phyloP scores from a whole-genome alignment of 1,284 basidiomycete species.

The Sporisorium sorghi region DNA sequence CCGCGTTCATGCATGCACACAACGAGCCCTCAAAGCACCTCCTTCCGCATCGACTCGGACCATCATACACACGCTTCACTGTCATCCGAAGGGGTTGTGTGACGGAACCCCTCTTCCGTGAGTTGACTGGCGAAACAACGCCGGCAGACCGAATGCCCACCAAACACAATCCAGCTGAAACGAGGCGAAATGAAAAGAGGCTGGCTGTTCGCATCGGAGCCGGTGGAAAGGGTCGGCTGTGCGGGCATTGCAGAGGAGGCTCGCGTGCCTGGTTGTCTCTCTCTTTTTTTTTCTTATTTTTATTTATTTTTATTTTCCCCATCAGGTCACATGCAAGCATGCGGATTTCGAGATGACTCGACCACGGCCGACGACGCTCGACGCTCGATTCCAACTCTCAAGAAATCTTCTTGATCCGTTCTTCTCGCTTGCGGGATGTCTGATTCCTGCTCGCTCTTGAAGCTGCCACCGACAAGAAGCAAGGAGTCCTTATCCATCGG shows the following conservation, averaged over 20 bases:
- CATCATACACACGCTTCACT: neutral
- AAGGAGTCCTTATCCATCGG: no score
- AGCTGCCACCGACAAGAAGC: no score
- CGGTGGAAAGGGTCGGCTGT: neutral
- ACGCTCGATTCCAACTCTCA: neutral
- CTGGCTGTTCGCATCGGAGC: no score
- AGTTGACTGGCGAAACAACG: no score
- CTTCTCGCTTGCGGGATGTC: neutral
- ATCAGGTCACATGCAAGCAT: slow-evolving; percentile 5
- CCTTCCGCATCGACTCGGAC: neutral
- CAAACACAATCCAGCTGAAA: neutral
- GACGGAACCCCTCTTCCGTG: no score
- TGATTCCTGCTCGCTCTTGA: no score
- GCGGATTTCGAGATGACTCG: neutral
- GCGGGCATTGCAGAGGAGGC: no score
- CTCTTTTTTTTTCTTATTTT: no score
- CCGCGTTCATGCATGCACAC: slow-evolving; percentile 1
- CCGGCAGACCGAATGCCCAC: no score
- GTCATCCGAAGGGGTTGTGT: no score
- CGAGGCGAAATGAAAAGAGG: neutral
- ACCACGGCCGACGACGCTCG: neutral
- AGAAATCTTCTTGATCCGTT: neutral
- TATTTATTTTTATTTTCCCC: neutral
- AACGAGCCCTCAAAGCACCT: neutral
- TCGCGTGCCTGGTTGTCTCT: neutral